These are phyloP conservation scores for Solanum neorickii DNA, from an alignment of 257 asterid species.

Conservation along the genomic window DNA sequence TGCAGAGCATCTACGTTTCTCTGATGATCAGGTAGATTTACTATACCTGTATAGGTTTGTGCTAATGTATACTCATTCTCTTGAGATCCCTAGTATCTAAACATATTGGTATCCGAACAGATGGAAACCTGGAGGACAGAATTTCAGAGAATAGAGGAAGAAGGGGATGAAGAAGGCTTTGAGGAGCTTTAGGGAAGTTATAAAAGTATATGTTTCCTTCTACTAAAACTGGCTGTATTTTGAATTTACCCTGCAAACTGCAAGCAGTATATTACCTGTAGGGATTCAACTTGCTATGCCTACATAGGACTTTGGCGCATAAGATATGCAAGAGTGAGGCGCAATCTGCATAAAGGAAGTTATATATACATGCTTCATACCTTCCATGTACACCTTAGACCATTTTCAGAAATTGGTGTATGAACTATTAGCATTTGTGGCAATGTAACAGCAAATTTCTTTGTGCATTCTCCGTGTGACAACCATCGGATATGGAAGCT, in stretches of 20 bases:
- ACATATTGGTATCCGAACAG: conserved; percentile 16
- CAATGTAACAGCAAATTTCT: not conserved
- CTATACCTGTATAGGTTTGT: not conserved
- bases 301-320: not conserved
- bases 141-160: conserved; percentile 65
- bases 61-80: not conserved
- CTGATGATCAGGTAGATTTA: conserved; percentile 71
- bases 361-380: not conserved
- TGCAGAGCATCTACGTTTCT: conserved; percentile 66
- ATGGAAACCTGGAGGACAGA: conserved; percentile 74
- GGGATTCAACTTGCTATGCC: not conserved
- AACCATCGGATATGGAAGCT: not conserved
- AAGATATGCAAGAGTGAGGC: not conserved
- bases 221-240: not conserved
- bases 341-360: not conserved
- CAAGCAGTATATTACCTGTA: not conserved
- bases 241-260: not conserved
- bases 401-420: not conserved
- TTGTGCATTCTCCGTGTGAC: not conserved
- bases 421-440: not conserved
- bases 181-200: conserved; percentile 47
- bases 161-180: conserved; percentile 82
- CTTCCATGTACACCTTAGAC: not conserved
- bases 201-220: not conserved
- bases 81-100: not conserved